Evolutionary conservation across 805 yeast species (phyloP).

Genomic region (Brettanomyces nanus): DNA sequence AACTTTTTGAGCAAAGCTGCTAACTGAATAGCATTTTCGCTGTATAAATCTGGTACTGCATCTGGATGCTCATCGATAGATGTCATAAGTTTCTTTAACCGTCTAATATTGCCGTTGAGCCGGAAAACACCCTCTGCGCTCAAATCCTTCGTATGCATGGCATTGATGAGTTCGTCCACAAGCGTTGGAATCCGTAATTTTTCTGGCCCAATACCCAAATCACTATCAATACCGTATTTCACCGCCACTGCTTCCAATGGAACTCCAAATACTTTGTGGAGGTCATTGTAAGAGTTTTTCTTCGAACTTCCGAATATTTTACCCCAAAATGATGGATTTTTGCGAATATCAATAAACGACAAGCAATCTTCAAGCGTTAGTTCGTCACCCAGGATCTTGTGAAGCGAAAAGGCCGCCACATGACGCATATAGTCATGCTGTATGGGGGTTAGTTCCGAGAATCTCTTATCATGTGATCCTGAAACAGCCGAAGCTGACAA

Average conservation of each 20-base stretch:
- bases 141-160: slow-evolving; percentile 85
- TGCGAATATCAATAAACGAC: slow-evolving; percentile 34
- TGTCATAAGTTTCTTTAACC: slow-evolving; percentile 64
- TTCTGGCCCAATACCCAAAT: slow-evolving; percentile 75
- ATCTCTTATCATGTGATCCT: slow-evolving; percentile 24
- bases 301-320: slow-evolving; percentile 28
- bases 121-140: slow-evolving; percentile 95
- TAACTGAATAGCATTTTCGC: slow-evolving; percentile 80
- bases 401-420: slow-evolving; percentile 46
- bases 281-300: slow-evolving; percentile 5
- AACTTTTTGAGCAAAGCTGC: slow-evolving; percentile 91
- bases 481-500: background rate
- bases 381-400: slow-evolving; percentile 24
- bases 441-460: slow-evolving; percentile 50
- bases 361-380: slow-evolving; percentile 33
- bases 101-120: slow-evolving; percentile 88
- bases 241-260: slow-evolving; percentile 61
- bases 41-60: slow-evolving; percentile 56
- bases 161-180: slow-evolving; percentile 76
- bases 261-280: slow-evolving; percentile 58
- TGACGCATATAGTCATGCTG: slow-evolving; percentile 56
- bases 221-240: slow-evolving; percentile 73
- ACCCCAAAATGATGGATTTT: slow-evolving; percentile 44
- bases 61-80: slow-evolving; percentile 64
- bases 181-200: slow-evolving; percentile 76